Conservation (phyloP, 2,329 filamentous ascomycete genomes). For the Pestalotiopsis sp. region DNA sequence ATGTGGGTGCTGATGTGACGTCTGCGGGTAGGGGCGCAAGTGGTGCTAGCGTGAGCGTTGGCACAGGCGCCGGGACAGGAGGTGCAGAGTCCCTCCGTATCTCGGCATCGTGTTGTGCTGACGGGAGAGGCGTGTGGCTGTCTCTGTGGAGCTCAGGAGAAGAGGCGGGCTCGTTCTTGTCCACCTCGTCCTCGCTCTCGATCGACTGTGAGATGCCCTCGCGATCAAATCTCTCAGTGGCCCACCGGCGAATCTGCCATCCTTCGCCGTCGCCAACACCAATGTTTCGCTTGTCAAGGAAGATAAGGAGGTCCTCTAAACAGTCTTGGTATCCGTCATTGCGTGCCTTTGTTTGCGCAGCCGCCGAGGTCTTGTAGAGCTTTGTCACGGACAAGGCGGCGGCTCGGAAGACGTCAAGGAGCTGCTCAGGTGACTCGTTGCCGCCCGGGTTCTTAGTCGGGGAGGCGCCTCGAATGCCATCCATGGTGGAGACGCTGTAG, state of each 20-base stretch:
- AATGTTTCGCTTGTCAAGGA: conserved; percentile 81
- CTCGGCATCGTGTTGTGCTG: conserved; percentile 31
- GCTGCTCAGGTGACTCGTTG: conserved; percentile 58
- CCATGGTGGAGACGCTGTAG: conserved; percentile 19
- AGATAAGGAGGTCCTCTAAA: conserved; percentile 83
- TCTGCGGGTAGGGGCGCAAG: conserved; percentile 17
- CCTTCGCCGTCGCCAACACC: conserved; percentile 80
- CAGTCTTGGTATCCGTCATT: conserved; percentile 91
- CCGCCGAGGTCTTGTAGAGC: conserved; percentile 88
- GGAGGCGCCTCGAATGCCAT: conserved; percentile 31
- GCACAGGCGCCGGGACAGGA: conserved; percentile 23
- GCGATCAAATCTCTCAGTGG: conserved; percentile 70
- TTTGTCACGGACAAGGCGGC: conserved; percentile 94
- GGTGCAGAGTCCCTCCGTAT: conserved; percentile 40
- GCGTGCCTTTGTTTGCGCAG: conserved; percentile 74
- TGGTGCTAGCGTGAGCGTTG: conserved; percentile 4
- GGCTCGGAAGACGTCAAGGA: conserved; percentile 88
- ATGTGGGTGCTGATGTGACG: conserved; percentile 17
- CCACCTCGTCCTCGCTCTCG: conserved; percentile 71
- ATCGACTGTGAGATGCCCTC: conserved; percentile 55
- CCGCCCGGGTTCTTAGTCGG: conserved; percentile 35
- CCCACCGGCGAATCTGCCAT: conserved; percentile 64
- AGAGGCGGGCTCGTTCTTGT: conserved; percentile 62
- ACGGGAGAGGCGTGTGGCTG: conserved; percentile 39
- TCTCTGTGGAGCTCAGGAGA: conserved; percentile 61